Conservation (phyloP, 208 protist genomes). For the Trypanosomatidae sp. region DNA sequence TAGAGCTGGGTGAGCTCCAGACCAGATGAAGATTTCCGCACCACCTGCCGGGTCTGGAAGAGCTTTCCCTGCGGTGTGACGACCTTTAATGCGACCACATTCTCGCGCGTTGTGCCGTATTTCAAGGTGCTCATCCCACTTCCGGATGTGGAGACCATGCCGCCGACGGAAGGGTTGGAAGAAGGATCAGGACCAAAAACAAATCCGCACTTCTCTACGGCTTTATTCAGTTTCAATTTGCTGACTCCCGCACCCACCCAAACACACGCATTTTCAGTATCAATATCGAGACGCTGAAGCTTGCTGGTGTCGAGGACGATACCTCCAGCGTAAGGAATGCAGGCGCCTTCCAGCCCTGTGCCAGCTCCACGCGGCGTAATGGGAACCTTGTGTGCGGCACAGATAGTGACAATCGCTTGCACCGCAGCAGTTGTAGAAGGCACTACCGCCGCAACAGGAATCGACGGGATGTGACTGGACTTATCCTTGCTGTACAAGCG, state of each 20-base stretch:
- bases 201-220: conserved; percentile 29
- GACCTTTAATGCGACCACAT: conserved; percentile 59
- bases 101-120: conserved; percentile 88
- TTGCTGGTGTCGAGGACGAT: conserved; percentile 52
- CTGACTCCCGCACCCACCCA: conserved; percentile 67
- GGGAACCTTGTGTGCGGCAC: conserved; percentile 34
- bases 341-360: conserved; percentile 52
- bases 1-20: conserved; percentile 92
- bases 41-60: conserved; percentile 62
- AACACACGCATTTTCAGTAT: conserved; percentile 52
- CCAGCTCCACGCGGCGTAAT: conserved; percentile 55
- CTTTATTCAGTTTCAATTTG: conserved; percentile 47
- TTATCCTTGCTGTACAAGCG: conserved; percentile 37
- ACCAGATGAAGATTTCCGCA: conserved; percentile 84
- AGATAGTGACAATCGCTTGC: conserved; percentile 32
- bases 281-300: conserved; percentile 37
- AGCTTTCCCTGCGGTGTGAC: conserved; percentile 56
- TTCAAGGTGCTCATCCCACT: conserved; percentile 73
- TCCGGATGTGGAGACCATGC: conserved; percentile 72
- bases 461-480: conserved; percentile 24
- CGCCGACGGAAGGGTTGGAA: conserved; percentile 68
- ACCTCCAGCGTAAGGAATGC: conserved; percentile 54
- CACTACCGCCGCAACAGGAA: too few relatives aligned
- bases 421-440: conserved; percentile 42
- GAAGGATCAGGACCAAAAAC: conserved; percentile 61